Conservation (phyloP, 768 basidiomycete genomes). For the Pleurotus salmoneostramineus region DNA sequence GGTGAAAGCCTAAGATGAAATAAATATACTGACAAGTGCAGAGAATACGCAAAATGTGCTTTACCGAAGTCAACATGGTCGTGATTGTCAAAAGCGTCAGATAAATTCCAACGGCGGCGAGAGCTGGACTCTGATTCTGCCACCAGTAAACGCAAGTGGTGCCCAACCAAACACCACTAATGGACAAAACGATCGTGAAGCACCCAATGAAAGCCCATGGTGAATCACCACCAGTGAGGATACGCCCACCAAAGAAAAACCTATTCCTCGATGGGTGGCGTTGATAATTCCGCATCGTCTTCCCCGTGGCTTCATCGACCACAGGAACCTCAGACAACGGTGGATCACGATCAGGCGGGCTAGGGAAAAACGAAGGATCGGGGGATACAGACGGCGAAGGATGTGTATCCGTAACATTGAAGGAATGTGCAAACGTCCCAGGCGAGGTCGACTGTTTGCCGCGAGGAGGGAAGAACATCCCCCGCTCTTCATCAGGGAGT, state of each 20-base stretch:
- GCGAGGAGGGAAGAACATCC: constrained; percentile 12
- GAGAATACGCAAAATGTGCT: too few relatives aligned
- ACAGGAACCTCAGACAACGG: constrained; percentile 34
- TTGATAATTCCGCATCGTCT: constrained; percentile 52
- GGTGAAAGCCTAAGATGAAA: constrained; percentile 52
- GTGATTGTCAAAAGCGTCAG: constrained; percentile 60
- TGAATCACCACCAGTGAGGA: constrained; percentile 84
- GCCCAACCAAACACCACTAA: constrained; percentile 82
- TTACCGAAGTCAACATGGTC: constrained; percentile 76
- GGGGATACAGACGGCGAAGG: constrained; percentile 14
- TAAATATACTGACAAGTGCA: constrained; percentile 21
- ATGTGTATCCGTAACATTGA: constrained; percentile 11
- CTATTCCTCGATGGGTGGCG: constrained; percentile 69
- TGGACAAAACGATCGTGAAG: constrained; percentile 54
- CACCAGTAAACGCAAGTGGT: constrained; percentile 92
- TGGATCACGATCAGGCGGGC: constrained; percentile 18
- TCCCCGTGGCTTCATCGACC: constrained; percentile 31
- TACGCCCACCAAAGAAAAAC: constrained; percentile 68
- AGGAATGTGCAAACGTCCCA: constrained; percentile 8
- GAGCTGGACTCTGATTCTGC: constrained; percentile 68
- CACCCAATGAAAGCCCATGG: constrained; percentile 76
- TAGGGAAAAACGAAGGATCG: constrained; percentile 15
- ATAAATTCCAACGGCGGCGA: constrained; percentile 53
- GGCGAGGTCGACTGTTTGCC: constrained; percentile 18
- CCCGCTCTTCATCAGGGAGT: constrained; percentile 31